A percentile compares a stretch with the other conserved stretches of the same genome.
Conservation (phyloP, 345 rosid genomes). For the Corchorus capsularis region DNA sequence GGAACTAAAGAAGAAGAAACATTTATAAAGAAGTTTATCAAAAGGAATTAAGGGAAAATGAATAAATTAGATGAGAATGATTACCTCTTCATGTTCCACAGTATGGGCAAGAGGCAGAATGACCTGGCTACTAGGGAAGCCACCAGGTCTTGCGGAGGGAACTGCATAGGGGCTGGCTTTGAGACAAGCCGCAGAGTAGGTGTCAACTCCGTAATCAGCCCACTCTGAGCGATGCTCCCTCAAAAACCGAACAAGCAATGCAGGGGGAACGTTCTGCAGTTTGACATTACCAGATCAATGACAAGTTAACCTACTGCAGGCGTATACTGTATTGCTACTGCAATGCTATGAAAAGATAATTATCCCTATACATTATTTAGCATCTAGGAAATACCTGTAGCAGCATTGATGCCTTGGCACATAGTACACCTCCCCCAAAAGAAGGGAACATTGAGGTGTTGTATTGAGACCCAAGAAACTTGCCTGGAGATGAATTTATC, state of each 20-base stretch:
- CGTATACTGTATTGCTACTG: background rate
- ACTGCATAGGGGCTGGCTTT: constrained; percentile 82
- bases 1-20: constrained; percentile 44
- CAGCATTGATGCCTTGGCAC: constrained; percentile 95
- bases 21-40: background rate
- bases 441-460: constrained; percentile 60
- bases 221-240: constrained; percentile 98
- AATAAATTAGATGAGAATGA: constrained; percentile 3
- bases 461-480: constrained; percentile 72
- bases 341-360: background rate
- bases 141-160: constrained; percentile 84
- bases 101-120: constrained; percentile 93
- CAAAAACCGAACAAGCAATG: constrained; percentile 80
- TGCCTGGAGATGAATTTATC: constrained; percentile 77
- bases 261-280: constrained; percentile 89
- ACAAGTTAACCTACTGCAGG: background rate
- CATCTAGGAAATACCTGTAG: constrained; percentile 60
- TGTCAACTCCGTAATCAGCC: constrained; percentile 95
- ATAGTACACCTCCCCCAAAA: constrained; percentile 90
- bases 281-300: background rate
- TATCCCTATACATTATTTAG: background rate
- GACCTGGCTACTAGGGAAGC: constrained; percentile 89
- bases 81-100: constrained; percentile 93
- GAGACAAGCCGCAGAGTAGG: constrained; percentile 82
- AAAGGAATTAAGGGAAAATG: background rate